A percentile compares a stretch with the other conserved stretches of the same genome.
Evolutionary conservation across 73 alveolate genomes (phyloP).

Genomic region (Symbiodinium pilosum): DNA sequence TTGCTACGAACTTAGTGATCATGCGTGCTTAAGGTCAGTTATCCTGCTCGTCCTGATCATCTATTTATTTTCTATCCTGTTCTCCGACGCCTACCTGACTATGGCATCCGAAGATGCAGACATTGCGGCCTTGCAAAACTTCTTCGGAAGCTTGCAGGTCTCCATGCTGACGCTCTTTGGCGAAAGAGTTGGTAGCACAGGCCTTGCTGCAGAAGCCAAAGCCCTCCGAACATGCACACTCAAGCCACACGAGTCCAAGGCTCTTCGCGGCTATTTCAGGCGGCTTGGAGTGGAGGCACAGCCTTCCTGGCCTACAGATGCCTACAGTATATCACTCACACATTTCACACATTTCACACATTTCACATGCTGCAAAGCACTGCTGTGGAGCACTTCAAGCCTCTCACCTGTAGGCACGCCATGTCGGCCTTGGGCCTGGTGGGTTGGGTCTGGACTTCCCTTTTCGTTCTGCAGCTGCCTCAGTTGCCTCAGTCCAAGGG

Average conservation of each 20-base stretch:
- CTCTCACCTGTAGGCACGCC: background rate
- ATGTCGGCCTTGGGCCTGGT: background rate
- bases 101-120: background rate
- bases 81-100: constrained; percentile 67
- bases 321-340: no score
- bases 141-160: constrained; percentile 8
- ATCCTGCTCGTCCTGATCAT: constrained; percentile 42
- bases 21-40: background rate
- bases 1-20: no score
- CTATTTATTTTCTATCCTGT: constrained; percentile 27
- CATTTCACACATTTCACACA: no score
- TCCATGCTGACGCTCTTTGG: background rate
- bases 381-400: background rate
- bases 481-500: no score
- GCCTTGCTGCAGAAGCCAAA: no score
- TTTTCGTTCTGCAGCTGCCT: background rate
- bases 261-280: constrained; percentile 48
- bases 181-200: no score
- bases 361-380: background rate
- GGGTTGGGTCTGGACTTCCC: background rate
- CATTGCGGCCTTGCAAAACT: background rate
- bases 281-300: constrained; percentile 79
- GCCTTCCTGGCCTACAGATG: no score
- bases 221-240: no score
- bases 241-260: background rate